Evolutionary conservation across 345 rosid species (phyloP).

Genomic region (Crucihimalaya himalaica): DNA sequence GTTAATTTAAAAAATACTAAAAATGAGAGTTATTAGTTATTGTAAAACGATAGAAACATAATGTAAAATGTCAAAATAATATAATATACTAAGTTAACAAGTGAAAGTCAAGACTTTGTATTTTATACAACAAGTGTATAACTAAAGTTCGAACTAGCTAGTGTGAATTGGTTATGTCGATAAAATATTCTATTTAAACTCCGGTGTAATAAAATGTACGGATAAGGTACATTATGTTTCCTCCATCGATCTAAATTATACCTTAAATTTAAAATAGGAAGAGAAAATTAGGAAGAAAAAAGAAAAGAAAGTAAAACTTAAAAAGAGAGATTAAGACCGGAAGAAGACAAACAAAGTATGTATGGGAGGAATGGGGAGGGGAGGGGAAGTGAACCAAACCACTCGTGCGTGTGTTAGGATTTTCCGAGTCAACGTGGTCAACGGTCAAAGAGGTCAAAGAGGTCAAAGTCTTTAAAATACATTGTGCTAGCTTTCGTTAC

Average conservation of each 20-base stretch:
- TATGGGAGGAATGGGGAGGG: too few relatives aligned
- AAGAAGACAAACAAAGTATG: neutral
- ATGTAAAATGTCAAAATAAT: neutral
- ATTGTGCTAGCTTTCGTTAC: slow-evolving; percentile 7
- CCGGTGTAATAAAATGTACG: slow-evolving; percentile 1
- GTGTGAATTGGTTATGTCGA: neutral
- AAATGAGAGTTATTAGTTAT: too few relatives aligned
- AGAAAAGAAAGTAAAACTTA: neutral
- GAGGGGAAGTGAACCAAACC: slow-evolving; percentile 26
- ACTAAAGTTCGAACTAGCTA: neutral
- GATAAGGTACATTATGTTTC: too few relatives aligned
- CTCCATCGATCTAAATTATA: neutral
- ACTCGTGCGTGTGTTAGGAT: slow-evolving; percentile 29
- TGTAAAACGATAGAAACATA: neutral
- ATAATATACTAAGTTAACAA: neutral
- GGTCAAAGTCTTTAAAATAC: slow-evolving; percentile 36
- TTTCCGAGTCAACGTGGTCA: slow-evolving; percentile 35
- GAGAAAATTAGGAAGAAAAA: neutral
- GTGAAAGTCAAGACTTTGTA: neutral
- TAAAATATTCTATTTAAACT: neutral
- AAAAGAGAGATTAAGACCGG: neutral
- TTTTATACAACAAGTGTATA: neutral
- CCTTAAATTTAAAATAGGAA: neutral
- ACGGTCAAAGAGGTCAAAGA: slow-evolving; percentile 38
- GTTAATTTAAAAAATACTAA: too few relatives aligned